These are phyloP conservation scores for Marasmius oreades DNA, from an alignment of 1,284 basidiomycete genomes.

Conservation along the genomic window DNA sequence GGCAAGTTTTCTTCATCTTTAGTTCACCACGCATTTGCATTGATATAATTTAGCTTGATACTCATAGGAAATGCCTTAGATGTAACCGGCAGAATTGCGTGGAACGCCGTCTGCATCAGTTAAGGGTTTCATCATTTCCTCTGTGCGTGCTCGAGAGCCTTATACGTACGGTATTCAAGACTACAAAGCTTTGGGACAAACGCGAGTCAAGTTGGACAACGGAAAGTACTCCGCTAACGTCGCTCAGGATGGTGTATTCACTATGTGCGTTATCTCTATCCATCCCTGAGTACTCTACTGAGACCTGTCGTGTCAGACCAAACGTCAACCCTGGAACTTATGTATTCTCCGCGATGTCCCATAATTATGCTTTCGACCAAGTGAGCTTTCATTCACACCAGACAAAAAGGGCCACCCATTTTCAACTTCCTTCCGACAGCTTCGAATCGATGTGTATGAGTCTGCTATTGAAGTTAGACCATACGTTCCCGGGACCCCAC, in stretches of 20 bases:
- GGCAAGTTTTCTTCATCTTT: neutral
- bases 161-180: conserved; percentile 27
- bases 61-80: conserved; percentile 41
- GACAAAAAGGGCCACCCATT: conserved; percentile 9
- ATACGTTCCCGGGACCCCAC: conserved; percentile 64
- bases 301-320: conserved; percentile 38
- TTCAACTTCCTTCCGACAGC: conserved; percentile 29
- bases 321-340: conserved; percentile 64
- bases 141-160: too few relatives aligned
- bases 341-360: conserved; percentile 60
- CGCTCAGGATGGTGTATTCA: conserved; percentile 54
- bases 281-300: neutral
- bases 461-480: conserved; percentile 51
- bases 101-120: conserved; percentile 67
- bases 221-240: conserved; percentile 51
- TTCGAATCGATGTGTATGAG: conserved; percentile 62
- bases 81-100: conserved; percentile 54
- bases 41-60: conserved; percentile 3
- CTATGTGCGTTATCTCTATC: conserved; percentile 46
- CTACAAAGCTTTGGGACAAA: conserved; percentile 45
- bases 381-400: conserved; percentile 32
- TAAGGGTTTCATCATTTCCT: conserved; percentile 17
- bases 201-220: conserved; percentile 59
- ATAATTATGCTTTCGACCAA: conserved; percentile 66
- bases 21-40: neutral